Evolutionary conservation across 163 green algal species (phyloP).

Genomic region (Prototheca cutis): DNA sequence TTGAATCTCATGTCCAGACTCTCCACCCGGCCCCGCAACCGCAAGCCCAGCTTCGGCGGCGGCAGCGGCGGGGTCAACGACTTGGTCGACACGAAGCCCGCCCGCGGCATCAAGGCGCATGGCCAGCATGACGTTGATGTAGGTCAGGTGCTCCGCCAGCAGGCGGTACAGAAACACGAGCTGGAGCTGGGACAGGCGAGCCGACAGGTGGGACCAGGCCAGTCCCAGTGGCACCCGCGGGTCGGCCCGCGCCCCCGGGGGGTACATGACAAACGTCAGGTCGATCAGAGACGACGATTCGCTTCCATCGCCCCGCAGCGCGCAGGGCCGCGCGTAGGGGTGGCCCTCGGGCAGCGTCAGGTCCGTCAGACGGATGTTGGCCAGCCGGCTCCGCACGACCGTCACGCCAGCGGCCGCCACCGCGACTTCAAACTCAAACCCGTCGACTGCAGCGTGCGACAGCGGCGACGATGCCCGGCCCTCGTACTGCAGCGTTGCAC

Average conservation of each 20-base stretch:
- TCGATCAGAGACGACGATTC: conserved; percentile 50
- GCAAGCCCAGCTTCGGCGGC: no score
- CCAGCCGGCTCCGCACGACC: neutral
- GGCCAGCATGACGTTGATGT: conserved; percentile 40
- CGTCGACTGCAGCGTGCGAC: conserved; percentile 9
- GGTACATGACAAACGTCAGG: neutral
- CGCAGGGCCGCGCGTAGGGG: conserved; percentile 33
- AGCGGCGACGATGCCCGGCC: conserved; percentile 3
- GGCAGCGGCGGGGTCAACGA: no score
- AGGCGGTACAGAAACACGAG: conserved; percentile 76
- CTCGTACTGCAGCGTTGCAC: conserved; percentile 42
- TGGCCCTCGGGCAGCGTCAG: conserved; percentile 29
- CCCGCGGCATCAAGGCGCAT: conserved; percentile 26
- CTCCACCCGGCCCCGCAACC: no score
- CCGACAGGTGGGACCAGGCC: conserved; percentile 18
- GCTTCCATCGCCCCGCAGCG: conserved; percentile 28
- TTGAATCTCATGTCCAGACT: no score
- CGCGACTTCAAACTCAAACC: conserved; percentile 5
- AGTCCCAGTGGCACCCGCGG: conserved; percentile 16
- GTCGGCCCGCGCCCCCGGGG: neutral
- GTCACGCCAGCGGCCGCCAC: neutral
- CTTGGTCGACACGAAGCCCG: neutral
- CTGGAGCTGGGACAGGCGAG: conserved; percentile 34
- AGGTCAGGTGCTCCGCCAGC: conserved; percentile 40
- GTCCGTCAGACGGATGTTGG: conserved; percentile 17